Evolutionary conservation across 2,329 filamentous ascomycete species (phyloP).

Genomic region (Fusarium sp.): DNA sequence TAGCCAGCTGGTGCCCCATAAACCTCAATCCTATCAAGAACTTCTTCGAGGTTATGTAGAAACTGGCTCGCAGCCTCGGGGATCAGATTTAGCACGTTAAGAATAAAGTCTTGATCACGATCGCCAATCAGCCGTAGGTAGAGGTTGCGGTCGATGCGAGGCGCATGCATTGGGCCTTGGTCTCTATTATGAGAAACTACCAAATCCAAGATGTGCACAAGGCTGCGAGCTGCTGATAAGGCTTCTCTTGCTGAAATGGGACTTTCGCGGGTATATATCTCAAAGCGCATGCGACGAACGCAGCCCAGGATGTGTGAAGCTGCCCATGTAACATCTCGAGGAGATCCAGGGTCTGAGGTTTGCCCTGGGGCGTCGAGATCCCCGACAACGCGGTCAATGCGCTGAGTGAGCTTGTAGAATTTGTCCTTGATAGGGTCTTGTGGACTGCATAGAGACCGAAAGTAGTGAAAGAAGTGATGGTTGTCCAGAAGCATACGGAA

Average conservation of each 20-base stretch:
- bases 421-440: slow-evolving; percentile 59
- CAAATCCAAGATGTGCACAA: slow-evolving; percentile 61
- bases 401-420: slow-evolving; percentile 62
- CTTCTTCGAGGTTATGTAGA: slow-evolving; percentile 53
- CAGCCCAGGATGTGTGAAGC: slow-evolving; percentile 60
- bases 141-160: slow-evolving; percentile 57
- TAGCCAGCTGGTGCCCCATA: slow-evolving; percentile 53
- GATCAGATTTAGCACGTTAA: slow-evolving; percentile 58
- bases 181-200: slow-evolving; percentile 59
- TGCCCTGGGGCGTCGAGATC: slow-evolving; percentile 52
- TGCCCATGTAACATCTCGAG: slow-evolving; percentile 62
- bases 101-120: slow-evolving; percentile 58
- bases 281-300: slow-evolving; percentile 57
- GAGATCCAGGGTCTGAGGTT: slow-evolving; percentile 45
- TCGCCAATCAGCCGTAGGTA: slow-evolving; percentile 63
- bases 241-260: slow-evolving; percentile 56
- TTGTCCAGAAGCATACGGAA: slow-evolving; percentile 67
- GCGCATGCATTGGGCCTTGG: slow-evolving; percentile 46
- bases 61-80: slow-evolving; percentile 60
- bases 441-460: slow-evolving; percentile 60
- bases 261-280: slow-evolving; percentile 55
- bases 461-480: slow-evolving; percentile 66
- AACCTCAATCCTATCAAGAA: slow-evolving; percentile 50
- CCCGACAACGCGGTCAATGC: slow-evolving; percentile 60
- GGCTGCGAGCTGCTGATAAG: slow-evolving; percentile 60